Base-by-base conservation (phyloP, 23 red algal genomes). In the Agarophyton chilense region DNA sequence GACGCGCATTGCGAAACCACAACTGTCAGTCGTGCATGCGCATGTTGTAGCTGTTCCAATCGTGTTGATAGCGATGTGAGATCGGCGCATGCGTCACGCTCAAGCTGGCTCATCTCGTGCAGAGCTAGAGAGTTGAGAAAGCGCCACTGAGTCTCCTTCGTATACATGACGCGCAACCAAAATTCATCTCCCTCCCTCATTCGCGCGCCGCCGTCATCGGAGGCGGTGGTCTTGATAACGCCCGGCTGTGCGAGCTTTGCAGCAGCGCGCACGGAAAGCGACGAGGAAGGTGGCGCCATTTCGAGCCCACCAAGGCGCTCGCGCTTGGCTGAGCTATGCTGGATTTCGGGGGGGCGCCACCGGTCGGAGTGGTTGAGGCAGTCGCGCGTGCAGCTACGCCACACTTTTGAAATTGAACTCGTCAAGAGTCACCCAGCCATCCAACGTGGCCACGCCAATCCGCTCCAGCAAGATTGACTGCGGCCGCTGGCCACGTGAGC, bases 101-200 rank as follows among this genome's bases (percentile, higher is more conserved):
- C 81, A 7, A 66, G 81, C 10, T 53, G 42, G 8, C 32, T 29
- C 58, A 86, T 43, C 46, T 86, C 22, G 36, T 86, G 81, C n/a
- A 86, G 47, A n/a, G 81, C 81, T 10, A 86, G 36, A n/a, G 65
- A 66, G 62, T 86, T 70, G 62, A 86, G 58, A 41, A 86, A 45
- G 49, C 81, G 81, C 81, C 81, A 86, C 47, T 86, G 81, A 25
- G 17, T 28, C 36, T 43, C 81, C 60, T 52, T 86, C 4, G 81
- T 86, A 11, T 68, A 16, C 81, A 86, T 86, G 13, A 86, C 61
- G 81, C 81, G 81, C 38, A 46, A 29, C 81, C 81, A 86, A 22
- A 2, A 38, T 0, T 17, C 52, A 62, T 83, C 79, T 5, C 79
- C 79, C 31, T 74, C 68, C 45, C 32, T 61, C 9, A 61, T 2